phyloP scores from a whole-genome alignment of 306 rosid genomes.

The Castanea mollissima region DNA sequence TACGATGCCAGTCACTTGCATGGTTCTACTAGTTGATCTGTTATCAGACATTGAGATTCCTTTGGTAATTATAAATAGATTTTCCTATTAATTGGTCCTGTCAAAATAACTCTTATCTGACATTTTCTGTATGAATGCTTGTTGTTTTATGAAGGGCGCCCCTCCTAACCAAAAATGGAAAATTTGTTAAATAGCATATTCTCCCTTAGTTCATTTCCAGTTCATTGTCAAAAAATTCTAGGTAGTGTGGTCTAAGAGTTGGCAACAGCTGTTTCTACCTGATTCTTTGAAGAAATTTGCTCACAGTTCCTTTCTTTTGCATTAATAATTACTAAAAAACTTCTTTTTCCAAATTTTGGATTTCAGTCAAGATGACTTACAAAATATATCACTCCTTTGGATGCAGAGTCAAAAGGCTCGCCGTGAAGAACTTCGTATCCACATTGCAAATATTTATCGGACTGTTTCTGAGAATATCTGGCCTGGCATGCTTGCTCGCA shows the following conservation, averaged over 20 bases:
- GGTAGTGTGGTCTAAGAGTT: not conserved
- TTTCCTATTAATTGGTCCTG: not conserved
- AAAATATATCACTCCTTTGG: constrained; percentile 25
- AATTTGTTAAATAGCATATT: not conserved
- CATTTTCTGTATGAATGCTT: not conserved
- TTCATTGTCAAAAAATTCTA: not conserved
- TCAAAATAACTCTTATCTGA: not conserved
- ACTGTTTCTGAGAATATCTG: constrained; percentile 92
- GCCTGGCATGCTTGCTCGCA: constrained; percentile 93
- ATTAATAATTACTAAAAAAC: constrained; percentile 1
- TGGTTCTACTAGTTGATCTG: not conserved
- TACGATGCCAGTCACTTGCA: not conserved
- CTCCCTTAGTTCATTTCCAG: not conserved
- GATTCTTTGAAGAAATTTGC: not conserved
- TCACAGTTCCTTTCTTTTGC: constrained; percentile 1
- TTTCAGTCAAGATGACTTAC: constrained; percentile 21
- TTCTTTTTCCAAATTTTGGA: constrained; percentile 21
- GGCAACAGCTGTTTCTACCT: not conserved
- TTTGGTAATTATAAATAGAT: not conserved
- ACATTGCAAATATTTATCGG: constrained; percentile 89
- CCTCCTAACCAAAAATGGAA: not conserved
- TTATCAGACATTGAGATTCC: constrained; percentile 3
- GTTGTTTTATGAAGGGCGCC: not conserved
- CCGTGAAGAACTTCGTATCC: constrained; percentile 93
- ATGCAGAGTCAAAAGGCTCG: constrained; percentile 90